Conservation (phyloP, 371 early-diverging fungal species). For the Mortierella sp. region DNA sequence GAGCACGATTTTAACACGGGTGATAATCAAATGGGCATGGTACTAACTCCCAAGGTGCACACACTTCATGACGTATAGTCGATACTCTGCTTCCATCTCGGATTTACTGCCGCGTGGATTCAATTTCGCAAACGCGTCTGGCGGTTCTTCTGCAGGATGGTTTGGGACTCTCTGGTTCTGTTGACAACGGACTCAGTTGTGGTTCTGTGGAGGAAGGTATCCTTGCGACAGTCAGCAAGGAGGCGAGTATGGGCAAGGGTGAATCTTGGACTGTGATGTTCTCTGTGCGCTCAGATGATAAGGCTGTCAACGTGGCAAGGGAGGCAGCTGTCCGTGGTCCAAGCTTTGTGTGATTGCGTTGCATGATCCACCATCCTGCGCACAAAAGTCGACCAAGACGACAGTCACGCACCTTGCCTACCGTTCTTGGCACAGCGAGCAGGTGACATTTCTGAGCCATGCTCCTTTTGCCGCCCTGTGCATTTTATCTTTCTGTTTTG, state of each 20-base stretch:
- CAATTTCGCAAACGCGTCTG: background rate
- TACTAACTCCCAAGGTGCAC: no score
- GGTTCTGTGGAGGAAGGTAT: conserved; percentile 25
- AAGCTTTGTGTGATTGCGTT: conserved; percentile 9
- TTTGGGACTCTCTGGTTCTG: background rate
- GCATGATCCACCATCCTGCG: no score
- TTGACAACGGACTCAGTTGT: background rate
- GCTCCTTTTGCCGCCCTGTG: no score
- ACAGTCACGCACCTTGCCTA: no score
- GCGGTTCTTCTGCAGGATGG: conserved; percentile 8
- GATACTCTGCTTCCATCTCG: conserved; percentile 8
- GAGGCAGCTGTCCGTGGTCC: conserved; percentile 4
- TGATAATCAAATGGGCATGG: no score
- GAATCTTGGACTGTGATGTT: conserved; percentile 11
- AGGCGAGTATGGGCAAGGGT: background rate
- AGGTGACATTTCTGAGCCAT: background rate
- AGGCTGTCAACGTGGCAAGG: conserved; percentile 7
- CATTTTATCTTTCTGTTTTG: no score
- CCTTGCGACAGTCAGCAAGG: background rate
- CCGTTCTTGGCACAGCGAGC: background rate
- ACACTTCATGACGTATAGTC: no score
- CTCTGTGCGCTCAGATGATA: conserved; percentile 7
- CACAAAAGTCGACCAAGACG: no score
- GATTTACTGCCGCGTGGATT: background rate
- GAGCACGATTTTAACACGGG: no score